Evolutionary conservation across 1,139 yeast species (phyloP).

Genomic region (Yamadazyma diospyri): DNA sequence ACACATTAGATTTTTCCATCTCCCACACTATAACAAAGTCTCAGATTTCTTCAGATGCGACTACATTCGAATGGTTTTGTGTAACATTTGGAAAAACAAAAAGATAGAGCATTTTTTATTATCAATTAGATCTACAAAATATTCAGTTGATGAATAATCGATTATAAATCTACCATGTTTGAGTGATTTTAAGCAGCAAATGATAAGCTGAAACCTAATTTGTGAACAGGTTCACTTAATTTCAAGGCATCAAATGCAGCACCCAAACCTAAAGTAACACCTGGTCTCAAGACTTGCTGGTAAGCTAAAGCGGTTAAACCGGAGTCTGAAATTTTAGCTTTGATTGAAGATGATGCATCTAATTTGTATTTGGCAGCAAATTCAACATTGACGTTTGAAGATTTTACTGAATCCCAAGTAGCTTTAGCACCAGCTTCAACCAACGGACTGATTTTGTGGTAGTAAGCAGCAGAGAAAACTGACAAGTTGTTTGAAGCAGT

Average conservation of each 20-base stretch:
- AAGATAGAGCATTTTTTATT: not conserved
- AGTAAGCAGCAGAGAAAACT: conserved; percentile 92
- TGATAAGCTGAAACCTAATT: conserved; percentile 92
- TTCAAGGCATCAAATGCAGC: conserved; percentile 95
- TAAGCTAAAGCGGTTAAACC: conserved; percentile 94
- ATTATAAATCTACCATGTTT: too few species aligned
- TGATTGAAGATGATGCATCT: conserved; percentile 83
- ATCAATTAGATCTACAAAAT: conserved; percentile 4
- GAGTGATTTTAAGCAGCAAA: conserved; percentile 85
- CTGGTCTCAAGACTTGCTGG: conserved; percentile 94
- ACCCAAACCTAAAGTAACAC: conserved; percentile 97
- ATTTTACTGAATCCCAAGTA: conserved; percentile 81
- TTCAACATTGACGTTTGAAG: conserved; percentile 75
- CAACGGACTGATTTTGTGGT: conserved; percentile 87
- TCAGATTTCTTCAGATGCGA: conserved; percentile 1
- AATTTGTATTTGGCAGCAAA: conserved; percentile 93
- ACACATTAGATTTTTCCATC: conserved; percentile 19
- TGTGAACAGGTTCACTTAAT: conserved; percentile 96
- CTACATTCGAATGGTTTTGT: too few species aligned
- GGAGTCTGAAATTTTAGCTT: conserved; percentile 96
- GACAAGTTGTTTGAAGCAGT: conserved; percentile 88
- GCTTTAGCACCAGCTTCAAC: conserved; percentile 99
- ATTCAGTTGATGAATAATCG: conserved; percentile 8
- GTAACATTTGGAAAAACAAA: too few species aligned
- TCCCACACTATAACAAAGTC: too few species aligned